A percentile compares a stretch with the other conserved stretches of the same genome.
Evolutionary conservation across 108 stramenopile genomes (phyloP).

Genomic region (Nitzschia sp.): DNA sequence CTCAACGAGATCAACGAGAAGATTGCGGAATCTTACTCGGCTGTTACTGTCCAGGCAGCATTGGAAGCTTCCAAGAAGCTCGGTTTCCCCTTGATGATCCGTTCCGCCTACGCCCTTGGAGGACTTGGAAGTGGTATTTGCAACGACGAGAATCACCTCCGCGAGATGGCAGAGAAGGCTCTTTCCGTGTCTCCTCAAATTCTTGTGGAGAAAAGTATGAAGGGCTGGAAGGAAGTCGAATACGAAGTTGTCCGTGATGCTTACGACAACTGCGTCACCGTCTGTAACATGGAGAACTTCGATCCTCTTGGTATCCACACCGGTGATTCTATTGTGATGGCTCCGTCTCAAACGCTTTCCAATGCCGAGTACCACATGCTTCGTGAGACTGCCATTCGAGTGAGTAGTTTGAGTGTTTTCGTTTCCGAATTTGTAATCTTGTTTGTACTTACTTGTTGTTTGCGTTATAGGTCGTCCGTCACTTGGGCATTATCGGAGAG

Average conservation of each 20-base stretch:
- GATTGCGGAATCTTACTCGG: slow-evolving; percentile 91
- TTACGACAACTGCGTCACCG: slow-evolving; percentile 95
- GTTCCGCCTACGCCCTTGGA: slow-evolving; percentile 97
- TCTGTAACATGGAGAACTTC: slow-evolving; percentile 99
- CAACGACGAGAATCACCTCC: slow-evolving; percentile 78
- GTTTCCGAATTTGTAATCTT: too few relatives aligned
- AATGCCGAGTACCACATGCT: slow-evolving; percentile 99
- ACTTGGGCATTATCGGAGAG: slow-evolving; percentile 97
- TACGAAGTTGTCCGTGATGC: slow-evolving; percentile 95
- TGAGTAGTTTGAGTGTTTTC: slow-evolving; percentile 37
- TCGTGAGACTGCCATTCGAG: slow-evolving; percentile 92
- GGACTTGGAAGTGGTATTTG: slow-evolving; percentile 98
- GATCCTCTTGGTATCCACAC: slow-evolving; percentile 98
- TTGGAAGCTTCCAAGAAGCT: slow-evolving; percentile 87
- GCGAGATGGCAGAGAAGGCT: slow-evolving; percentile 89
- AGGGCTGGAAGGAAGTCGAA: slow-evolving; percentile 99
- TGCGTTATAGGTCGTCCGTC: slow-evolving; percentile 82
- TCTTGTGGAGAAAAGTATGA: slow-evolving; percentile 95
- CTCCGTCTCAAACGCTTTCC: slow-evolving; percentile 96
- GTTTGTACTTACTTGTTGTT: too few relatives aligned
- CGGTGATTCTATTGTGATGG: slow-evolving; percentile 98
- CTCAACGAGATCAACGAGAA: slow-evolving; percentile 96
- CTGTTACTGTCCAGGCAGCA: slow-evolving; percentile 79
- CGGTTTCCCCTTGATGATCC: slow-evolving; percentile 97
- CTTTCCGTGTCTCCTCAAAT: slow-evolving; percentile 91